Percentiles rank a stretch among this genome's conserved stretches.
phyloP scores from a whole-genome alignment of 2,329 filamentous ascomycete species.

The Camptophora hylomeconis region DNA sequence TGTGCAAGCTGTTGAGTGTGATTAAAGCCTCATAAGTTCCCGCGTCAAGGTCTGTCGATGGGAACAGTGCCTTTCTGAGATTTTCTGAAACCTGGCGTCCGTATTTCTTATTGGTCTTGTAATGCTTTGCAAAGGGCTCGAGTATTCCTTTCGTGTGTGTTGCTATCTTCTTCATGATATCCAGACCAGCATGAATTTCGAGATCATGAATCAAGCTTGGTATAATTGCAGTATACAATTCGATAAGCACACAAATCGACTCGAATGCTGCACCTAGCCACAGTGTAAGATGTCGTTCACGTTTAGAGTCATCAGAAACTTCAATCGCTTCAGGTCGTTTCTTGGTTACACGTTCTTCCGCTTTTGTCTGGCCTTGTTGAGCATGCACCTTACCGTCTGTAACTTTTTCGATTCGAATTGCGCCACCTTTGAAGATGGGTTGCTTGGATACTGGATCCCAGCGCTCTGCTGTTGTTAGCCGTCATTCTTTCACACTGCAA shows the following conservation, averaged over 20 bases:
- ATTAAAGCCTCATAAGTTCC: slow-evolving; percentile 18
- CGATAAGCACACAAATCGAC: slow-evolving; percentile 14
- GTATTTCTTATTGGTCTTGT: slow-evolving; percentile 18
- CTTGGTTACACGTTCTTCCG: slow-evolving; percentile 8
- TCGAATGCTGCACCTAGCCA: slow-evolving; percentile 25
- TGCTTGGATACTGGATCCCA: slow-evolving; percentile 27
- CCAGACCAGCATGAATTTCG: slow-evolving; percentile 22
- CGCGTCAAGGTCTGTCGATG: slow-evolving; percentile 3
- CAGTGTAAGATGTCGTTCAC: slow-evolving; percentile 20
- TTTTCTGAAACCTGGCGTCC: slow-evolving; percentile 13
- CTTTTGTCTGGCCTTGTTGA: slow-evolving; percentile 17
- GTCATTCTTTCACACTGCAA: neutral
- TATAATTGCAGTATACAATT: slow-evolving; percentile 19
- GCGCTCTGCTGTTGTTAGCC: slow-evolving; percentile 13
- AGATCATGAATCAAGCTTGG: slow-evolving; percentile 18
- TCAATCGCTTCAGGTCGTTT: slow-evolving; percentile 2
- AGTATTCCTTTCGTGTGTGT: slow-evolving; percentile 14
- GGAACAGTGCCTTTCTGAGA: slow-evolving; percentile 20
- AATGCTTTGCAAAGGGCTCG: slow-evolving; percentile 17
- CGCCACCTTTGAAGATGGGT: slow-evolving; percentile 25
- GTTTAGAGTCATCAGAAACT: slow-evolving; percentile 7
- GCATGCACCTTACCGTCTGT: slow-evolving; percentile 11
- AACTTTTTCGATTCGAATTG: slow-evolving; percentile 23
- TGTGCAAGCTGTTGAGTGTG: slow-evolving; percentile 20
- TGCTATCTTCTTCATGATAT: slow-evolving; percentile 19